Percentiles rank a stretch among this genome's conserved stretches.
These are phyloP conservation scores for Comarum palustre DNA, from an alignment of 306 rosid genomes.

Conservation along the genomic window DNA sequence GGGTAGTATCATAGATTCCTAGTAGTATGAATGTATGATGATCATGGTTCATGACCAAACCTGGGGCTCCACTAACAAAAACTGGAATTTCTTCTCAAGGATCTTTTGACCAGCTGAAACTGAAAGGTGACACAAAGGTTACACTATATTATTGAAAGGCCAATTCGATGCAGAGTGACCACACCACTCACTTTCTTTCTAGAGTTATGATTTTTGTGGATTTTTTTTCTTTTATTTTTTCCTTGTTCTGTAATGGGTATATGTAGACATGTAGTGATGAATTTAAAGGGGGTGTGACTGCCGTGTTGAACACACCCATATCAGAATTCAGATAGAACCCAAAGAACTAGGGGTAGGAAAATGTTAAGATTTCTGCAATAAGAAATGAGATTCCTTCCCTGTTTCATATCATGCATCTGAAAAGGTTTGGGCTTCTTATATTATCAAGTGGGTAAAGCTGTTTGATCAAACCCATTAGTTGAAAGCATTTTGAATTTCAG, in stretches of 20 bases:
- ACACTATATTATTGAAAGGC: conserved; percentile 41
- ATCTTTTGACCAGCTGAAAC: conserved; percentile 58
- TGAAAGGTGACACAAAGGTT: conserved; percentile 44
- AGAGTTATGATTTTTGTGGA: conserved; percentile 14
- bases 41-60: conserved; percentile 38
- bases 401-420: conserved; percentile 42
- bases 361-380: conserved; percentile 26
- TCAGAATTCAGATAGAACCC: conserved; percentile 16
- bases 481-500: background rate
- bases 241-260: too few species aligned
- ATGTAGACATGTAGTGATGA: too few species aligned
- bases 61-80: conserved; percentile 43
- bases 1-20: background rate
- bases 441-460: conserved; percentile 41
- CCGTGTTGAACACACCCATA: conserved; percentile 24
- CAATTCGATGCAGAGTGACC: conserved; percentile 36
- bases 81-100: conserved; percentile 28
- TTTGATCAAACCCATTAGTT: conserved; percentile 27
- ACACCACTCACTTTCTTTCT: conserved; percentile 37
- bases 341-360: conserved; percentile 22
- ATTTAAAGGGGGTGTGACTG: conserved; percentile 12
- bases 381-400: conserved; percentile 35
- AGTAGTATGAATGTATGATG: background rate
- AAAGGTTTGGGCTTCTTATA: conserved; percentile 21
- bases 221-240: conserved; percentile 9